Evolutionary conservation across 208 protist species (phyloP).

Genomic region (Lotmaria passim): DNA sequence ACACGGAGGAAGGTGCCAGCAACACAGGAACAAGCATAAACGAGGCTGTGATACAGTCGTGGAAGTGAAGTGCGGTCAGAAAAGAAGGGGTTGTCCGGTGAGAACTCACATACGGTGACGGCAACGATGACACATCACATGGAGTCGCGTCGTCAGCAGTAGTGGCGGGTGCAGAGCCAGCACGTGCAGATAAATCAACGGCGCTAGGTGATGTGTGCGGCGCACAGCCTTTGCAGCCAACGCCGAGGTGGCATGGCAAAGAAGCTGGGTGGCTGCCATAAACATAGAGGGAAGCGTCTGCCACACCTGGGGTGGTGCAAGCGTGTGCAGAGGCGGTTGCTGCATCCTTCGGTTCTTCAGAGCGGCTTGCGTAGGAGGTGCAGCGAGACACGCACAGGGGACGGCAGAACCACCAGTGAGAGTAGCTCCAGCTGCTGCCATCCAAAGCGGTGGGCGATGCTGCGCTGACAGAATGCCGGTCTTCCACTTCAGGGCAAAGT

Average conservation of each 20-base stretch:
- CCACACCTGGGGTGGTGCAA: neutral
- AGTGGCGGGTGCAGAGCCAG: neutral
- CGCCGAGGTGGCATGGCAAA: neutral
- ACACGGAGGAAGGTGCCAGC: neutral
- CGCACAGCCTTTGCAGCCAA: neutral
- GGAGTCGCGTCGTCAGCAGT: neutral
- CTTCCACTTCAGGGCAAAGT: too few relatives aligned
- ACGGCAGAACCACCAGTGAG: constrained; percentile 25
- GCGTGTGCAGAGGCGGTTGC: neutral
- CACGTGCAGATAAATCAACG: too few relatives aligned
- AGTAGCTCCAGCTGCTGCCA: constrained; percentile 10
- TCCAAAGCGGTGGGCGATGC: neutral
- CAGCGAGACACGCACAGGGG: constrained; percentile 3
- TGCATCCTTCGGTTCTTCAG: neutral
- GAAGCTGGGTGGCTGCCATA: constrained; percentile 18
- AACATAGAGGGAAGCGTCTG: constrained; percentile 11
- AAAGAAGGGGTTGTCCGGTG: neutral
- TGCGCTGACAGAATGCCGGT: neutral
- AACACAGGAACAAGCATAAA: neutral
- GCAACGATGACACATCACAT: neutral
- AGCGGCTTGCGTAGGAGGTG: too few relatives aligned
- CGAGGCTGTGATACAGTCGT: constrained; percentile 8
- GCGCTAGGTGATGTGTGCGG: neutral
- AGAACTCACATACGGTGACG: neutral
- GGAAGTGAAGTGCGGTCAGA: constrained; percentile 13